Base-by-base conservation (phyloP, 345 rosid genomes). In the Zanthoxylum bungeanum region DNA sequence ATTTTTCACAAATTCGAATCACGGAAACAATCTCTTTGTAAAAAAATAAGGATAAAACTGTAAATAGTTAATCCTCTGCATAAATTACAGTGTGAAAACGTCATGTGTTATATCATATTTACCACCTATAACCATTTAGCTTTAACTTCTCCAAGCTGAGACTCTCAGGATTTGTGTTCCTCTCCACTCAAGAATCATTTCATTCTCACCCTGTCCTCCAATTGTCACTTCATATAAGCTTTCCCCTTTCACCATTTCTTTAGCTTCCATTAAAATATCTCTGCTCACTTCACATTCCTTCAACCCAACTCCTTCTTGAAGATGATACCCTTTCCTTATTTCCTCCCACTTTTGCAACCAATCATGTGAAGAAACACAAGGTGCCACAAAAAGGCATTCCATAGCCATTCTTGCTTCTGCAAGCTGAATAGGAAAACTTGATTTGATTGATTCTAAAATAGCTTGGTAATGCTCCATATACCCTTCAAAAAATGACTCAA, bases 171-270 rank as follows among this genome's bases (percentile, higher is more conserved):
- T 34, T 2, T 81, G 79, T 30, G 67, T 75, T 60, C 83, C 83
- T 46, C 62, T 76, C 87, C 85, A 83, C 24, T 74, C 84, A 74
- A 85, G 73, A 59, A 75, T 70, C 62, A 86, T 76, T 71, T 80
- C 85, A 30, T 83, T 83, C 60, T 70, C 71, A 9, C 40, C 12
- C 0, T 73, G 10, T 59, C 83, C 89, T 50, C 79, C 86, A 50
- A 73, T 52, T 10, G 52, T 81, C 73, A 84, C 86, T n/a, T 60
- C 80, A 52, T 73, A 88, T n/a, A 27, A 57, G 40, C 70, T 70
- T 17, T 70, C 73, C 37, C 69, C 83, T 49, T 24, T 71, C 77
- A 75, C 81, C 75, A 80, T 52, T 69, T 81, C 88, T 72, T 52
- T 73, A 19, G 78, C 84, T 74, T 88, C 90, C 65, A 44, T 81